Evolutionary conservation across 495 filamentous ascomycete genomes (phyloP).

Genomic region (Podospora appendiculata): DNA sequence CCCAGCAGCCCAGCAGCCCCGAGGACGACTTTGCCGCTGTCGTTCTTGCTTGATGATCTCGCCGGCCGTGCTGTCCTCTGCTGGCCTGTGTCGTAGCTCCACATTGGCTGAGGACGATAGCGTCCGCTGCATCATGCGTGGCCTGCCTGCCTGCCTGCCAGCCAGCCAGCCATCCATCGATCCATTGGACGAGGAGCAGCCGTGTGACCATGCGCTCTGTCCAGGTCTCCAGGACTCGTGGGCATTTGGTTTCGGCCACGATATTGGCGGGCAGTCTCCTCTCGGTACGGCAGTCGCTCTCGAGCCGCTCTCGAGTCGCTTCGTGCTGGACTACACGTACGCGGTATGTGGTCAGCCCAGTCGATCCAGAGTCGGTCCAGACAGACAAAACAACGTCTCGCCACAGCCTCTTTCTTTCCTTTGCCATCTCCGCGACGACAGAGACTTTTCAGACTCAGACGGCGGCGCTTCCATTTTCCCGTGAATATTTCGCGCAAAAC

Average conservation of each 20-base stretch:
- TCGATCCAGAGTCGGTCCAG: no score
- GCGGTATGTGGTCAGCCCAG: no score
- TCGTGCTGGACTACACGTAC: no score
- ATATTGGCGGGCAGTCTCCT: no score
- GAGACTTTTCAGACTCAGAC: background rate
- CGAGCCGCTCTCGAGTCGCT: no score
- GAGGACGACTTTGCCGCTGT: background rate
- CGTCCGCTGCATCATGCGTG: background rate
- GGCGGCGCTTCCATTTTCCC: background rate
- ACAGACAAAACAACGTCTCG: no score
- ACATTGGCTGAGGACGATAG: background rate
- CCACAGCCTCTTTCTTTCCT: no score
- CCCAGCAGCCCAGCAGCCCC: no score
- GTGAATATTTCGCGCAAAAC: conserved; percentile 12
- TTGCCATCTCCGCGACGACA: background rate
- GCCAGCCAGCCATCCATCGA: background rate
- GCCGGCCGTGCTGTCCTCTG: background rate
- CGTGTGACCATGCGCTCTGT: background rate
- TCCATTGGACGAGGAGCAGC: background rate
- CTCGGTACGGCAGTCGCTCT: no score
- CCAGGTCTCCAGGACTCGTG: background rate
- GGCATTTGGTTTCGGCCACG: no score
- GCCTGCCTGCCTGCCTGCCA: no score
- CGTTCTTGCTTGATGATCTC: background rate
- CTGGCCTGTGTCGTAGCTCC: no score